Evolutionary conservation across 2,329 filamentous ascomycete genomes (phyloP), one percentile per base, ranked within the genome.

Genomic region (Parascedosporium putredinis): DNA sequence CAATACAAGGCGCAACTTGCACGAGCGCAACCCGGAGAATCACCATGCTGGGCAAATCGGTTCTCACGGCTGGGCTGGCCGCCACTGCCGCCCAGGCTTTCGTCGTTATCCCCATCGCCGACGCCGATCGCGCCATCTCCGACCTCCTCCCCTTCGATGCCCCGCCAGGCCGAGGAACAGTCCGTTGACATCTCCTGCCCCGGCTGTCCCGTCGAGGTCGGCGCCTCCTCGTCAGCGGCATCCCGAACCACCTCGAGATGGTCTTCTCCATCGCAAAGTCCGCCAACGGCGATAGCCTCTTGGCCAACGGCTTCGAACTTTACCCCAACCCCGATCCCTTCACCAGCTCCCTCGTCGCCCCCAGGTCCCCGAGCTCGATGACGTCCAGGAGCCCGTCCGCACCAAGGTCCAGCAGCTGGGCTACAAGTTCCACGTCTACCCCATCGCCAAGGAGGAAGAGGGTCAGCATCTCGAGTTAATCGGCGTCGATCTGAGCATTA

Each of bases 301-400:
- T 77, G 33, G 57, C 84, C 51, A 84, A 84, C 62, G 77, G 73
- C 51, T 73, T 75, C 53, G 74, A 79, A 57, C 67, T 85, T 16
- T 85, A 81, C 56, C 76, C 77, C 14, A 64, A 69, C 47, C 62
- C 75, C 54, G 66, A 75, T 58, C 67, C 72, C 1, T 67, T 70
- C 60, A 60, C 60, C 54, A 62, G 64, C 45, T 62, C 64, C 7
- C 65, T 80, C 33, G 64, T 61, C 5, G 76, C 76, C 57, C 64
- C 10, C 70, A 79, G 50, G 57, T 71, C 29, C 64, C 69, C 36
- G 66, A 70, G 38, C 61, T 65, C 23, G 60, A 62, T 22, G 62
- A 62, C 46, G 56, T 61, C 49, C 60, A 62, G 50, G 59, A 63
- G 50, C 7, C 10, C 16, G 20, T 20, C 4, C 14, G 23, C 54